Evolutionary conservation across 805 yeast species (phyloP).

Genomic region (Metschnikowia colocasiae): DNA sequence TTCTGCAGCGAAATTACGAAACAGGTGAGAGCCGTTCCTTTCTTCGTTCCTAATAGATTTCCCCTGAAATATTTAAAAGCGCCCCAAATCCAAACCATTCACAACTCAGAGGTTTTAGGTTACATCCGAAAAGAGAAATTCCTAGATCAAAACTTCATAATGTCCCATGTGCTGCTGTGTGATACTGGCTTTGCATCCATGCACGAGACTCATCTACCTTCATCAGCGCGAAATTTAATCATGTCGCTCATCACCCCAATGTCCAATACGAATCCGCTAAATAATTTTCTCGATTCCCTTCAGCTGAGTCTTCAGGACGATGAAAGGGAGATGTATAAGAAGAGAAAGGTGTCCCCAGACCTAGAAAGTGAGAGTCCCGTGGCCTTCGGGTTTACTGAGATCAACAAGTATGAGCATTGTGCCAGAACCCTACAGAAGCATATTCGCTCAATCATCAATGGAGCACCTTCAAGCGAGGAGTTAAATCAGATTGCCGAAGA

Average conservation of each 20-base stretch:
- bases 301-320: background rate
- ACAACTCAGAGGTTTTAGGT: background rate
- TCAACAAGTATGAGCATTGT: slow-evolving; percentile 38
- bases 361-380: background rate
- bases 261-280: background rate
- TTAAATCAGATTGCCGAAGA: slow-evolving; percentile 31
- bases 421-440: slow-evolving; percentile 45
- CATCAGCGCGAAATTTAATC: background rate
- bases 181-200: background rate
- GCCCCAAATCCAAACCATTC: background rate
- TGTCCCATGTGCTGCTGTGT: background rate
- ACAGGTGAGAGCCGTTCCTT: background rate
- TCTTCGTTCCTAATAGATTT: background rate
- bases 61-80: background rate
- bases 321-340: background rate
- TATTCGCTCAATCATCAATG: slow-evolving; percentile 30
- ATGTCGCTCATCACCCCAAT: background rate
- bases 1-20: background rate
- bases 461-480: slow-evolving; percentile 53
- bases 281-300: slow-evolving; percentile 1
- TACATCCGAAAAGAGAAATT: background rate
- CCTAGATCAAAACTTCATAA: no score
- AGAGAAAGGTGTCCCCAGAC: background rate
- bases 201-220: background rate
- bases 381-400: slow-evolving; percentile 32